These are phyloP conservation scores for Backusella parvicylindrica DNA, from an alignment of 192 early-diverging fungal species.

Conservation along the genomic window DNA sequence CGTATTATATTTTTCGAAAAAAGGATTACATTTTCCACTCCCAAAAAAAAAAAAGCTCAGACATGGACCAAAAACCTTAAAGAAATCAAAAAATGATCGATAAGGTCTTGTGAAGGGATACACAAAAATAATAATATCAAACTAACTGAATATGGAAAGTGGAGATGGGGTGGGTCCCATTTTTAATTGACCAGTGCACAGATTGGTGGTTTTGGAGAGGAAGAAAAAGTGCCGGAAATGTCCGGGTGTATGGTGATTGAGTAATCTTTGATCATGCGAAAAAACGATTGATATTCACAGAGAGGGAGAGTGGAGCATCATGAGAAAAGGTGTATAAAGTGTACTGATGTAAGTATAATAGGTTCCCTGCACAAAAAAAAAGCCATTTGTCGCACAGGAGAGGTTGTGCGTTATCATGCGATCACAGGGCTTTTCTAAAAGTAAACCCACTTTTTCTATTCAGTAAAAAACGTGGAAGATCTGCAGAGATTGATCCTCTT, in stretches of 20 bases:
- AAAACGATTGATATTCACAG: conserved; percentile 10
- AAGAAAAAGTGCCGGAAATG: neutral
- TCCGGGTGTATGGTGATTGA: neutral
- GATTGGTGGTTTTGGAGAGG: neutral
- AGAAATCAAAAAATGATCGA: conserved; percentile 4
- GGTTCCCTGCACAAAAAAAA: conserved; percentile 2
- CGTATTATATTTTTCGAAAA: neutral
- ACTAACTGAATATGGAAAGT: conserved; percentile 7
- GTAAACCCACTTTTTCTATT: neutral
- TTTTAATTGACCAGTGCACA: conserved; percentile 1
- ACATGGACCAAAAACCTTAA: neutral
- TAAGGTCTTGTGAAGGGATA: conserved; percentile 13
- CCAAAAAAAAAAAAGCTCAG: neutral
- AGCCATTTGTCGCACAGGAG: neutral
- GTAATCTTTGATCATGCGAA: neutral
- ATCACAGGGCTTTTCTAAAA: conserved; percentile 8
- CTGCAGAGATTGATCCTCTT: conserved; percentile 10
- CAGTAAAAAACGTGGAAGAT: conserved; percentile 11
- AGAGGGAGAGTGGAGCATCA: neutral
- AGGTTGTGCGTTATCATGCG: conserved; percentile 4
- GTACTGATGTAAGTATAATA: neutral
- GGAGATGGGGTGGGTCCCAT: neutral
- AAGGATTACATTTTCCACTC: neutral
- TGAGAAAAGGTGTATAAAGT: neutral
- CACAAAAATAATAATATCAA: neutral